Base-by-base conservation (phyloP, 2,329 filamentous ascomycete genomes). In the Talaromyces sp. region DNA sequence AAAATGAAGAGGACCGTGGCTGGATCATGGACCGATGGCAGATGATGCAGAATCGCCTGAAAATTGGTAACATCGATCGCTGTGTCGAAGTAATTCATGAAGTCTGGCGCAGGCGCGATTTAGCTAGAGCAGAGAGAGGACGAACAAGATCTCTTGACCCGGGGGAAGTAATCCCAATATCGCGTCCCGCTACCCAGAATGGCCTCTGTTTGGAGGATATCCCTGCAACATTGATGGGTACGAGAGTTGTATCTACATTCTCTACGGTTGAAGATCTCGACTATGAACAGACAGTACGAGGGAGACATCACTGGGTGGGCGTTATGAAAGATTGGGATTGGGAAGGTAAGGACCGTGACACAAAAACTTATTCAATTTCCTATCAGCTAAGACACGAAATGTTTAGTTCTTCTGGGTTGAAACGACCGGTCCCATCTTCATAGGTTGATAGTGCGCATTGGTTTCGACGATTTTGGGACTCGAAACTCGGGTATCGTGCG, bases 251-350 rank as follows among this genome's bases (percentile, higher is more conserved):
- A 17, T 75, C 73, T 19, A 63, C 71, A 50, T 63, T 74, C 13
- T 56, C 55, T 65, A 69, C 71, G 52, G 54, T 74, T 57, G 73
- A 79, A 61, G 75, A 78, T 49, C 77, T 85, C 63, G 83, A 87
- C 62, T 77, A 77, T 58, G 84, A 87, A 56, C 82, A 84, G 67
- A 88, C 86, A 3, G 85, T 89, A n/a, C 81, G 84, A 64, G 87
- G 87, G 3, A 78, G 78, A 52, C 73, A 88, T 67, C 87, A 90
- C 72, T 90, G 87, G 87, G 77, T 88, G 9, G 84, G 86, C 41
- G 86, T 90, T 49, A 89, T 89, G 87, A 83, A 82, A 63, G 86
- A 89, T 65, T 88, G 85, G 85, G 77, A 80, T n/a, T 90, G 87
- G 86, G 86, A 89, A 80, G 82, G 86, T 88, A 76, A 76, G 81